Conservation (phyloP, 1,139 yeast genomes). For the Lodderomyces oxycetoniae region DNA sequence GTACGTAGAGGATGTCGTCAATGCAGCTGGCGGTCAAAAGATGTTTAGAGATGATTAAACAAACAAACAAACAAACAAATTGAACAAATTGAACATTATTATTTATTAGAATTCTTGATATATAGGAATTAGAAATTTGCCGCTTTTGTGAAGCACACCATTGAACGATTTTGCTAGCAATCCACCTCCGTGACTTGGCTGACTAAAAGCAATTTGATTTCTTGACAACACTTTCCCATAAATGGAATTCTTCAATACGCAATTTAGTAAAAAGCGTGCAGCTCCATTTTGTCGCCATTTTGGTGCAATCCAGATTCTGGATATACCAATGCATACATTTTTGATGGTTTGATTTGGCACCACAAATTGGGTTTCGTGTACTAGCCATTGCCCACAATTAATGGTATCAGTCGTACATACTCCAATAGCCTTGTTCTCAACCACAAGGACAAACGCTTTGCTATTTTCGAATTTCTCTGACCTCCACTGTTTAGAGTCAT, state of each 20-base stretch:
- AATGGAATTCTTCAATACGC: constrained; percentile 38
- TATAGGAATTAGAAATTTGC: constrained; percentile 48
- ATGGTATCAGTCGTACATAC: constrained; percentile 45
- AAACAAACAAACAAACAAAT: too few species aligned
- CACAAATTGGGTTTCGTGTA: constrained; percentile 27
- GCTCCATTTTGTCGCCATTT: constrained; percentile 50
- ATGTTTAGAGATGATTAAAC: constrained; percentile 30
- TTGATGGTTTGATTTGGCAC: constrained; percentile 34
- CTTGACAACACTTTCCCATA: constrained; percentile 48
- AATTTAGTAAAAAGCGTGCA: constrained; percentile 39
- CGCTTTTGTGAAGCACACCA: constrained; percentile 47
- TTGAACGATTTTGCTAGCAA: constrained; percentile 49
- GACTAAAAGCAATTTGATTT: constrained; percentile 59
- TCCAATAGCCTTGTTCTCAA: constrained; percentile 45
- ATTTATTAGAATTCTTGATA: constrained; percentile 28
- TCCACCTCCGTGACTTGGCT: constrained; percentile 63
- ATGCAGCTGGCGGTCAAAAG: constrained; percentile 44
- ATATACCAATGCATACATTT: constrained; percentile 46
- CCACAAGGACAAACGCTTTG: constrained; percentile 44
- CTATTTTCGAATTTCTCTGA: constrained; percentile 19
- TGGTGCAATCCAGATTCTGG: constrained; percentile 61
- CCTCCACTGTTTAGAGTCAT: constrained; percentile 48
- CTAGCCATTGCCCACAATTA: constrained; percentile 46
- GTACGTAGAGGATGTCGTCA: constrained; percentile 49
- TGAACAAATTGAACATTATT: too few species aligned